A percentile compares a stretch with the other conserved stretches of the same genome.
phyloP scores from a whole-genome alignment of 2,329 filamentous ascomycete species.

The Alternaria hordeiaustralica region DNA sequence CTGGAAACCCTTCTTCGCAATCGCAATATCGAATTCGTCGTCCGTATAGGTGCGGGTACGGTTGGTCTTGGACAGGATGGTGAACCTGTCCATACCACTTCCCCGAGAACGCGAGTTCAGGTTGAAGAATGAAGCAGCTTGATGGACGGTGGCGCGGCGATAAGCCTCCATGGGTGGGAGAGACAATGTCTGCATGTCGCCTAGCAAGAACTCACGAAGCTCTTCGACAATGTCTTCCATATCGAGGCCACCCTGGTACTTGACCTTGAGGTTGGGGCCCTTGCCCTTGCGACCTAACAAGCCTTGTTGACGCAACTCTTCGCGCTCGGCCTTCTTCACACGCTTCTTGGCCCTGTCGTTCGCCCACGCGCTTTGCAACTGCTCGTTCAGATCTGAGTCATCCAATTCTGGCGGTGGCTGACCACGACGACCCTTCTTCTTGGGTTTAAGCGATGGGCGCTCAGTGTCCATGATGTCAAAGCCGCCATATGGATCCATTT shows the following conservation, averaged over 20 bases:
- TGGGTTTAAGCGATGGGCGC: conserved; percentile 69
- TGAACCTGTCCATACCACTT: conserved; percentile 73
- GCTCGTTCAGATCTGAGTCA: conserved; percentile 53
- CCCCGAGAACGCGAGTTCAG: conserved; percentile 87
- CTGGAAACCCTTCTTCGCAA: conserved; percentile 57
- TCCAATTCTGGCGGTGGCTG: conserved; percentile 56
- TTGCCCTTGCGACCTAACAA: conserved; percentile 53
- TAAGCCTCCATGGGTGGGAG: conserved; percentile 85
- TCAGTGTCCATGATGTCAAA: conserved; percentile 89
- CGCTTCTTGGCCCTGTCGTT: conserved; percentile 56
- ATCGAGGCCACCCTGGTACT: conserved; percentile 75
- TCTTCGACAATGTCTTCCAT: conserved; percentile 75
- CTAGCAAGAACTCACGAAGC: conserved; percentile 72
- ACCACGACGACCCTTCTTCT: conserved; percentile 67
- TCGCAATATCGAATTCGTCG: conserved; percentile 56
- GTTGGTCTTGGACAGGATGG: conserved; percentile 76
- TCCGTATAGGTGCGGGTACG: conserved; percentile 69
- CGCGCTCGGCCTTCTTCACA: conserved; percentile 55
- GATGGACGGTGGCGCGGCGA: conserved; percentile 79
- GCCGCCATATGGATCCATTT: conserved; percentile 68
- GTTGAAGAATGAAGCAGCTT: conserved; percentile 75
- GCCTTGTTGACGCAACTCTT: conserved; percentile 54
- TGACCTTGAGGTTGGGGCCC: conserved; percentile 63
- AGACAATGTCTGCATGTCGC: conserved; percentile 68
- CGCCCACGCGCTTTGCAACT: conserved; percentile 51